phyloP scores from a whole-genome alignment of 2,329 filamentous ascomycete species.

The Fusarium sp. region DNA sequence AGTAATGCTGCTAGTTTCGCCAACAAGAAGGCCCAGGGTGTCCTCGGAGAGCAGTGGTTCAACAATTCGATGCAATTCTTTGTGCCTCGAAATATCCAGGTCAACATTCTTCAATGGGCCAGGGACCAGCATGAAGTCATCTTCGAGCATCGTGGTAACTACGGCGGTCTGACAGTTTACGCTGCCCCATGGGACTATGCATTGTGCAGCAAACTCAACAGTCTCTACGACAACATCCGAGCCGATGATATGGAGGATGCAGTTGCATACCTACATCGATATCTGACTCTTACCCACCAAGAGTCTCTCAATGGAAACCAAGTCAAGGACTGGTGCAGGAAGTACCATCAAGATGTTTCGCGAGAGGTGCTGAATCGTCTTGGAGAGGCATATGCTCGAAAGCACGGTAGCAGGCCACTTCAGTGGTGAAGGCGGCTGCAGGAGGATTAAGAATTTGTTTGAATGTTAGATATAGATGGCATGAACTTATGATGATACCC shows the following conservation, averaged over 20 bases:
- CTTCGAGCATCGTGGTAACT: constrained; percentile 26
- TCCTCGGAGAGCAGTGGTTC: constrained; percentile 36
- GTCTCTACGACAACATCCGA: constrained; percentile 29
- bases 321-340: constrained; percentile 25
- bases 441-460: not conserved
- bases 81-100: constrained; percentile 21
- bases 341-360: constrained; percentile 28
- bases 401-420: constrained; percentile 22
- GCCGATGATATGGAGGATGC: constrained; percentile 34
- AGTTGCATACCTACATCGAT: constrained; percentile 28
- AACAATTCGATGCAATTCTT: constrained; percentile 38
- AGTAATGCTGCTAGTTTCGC: constrained; percentile 32
- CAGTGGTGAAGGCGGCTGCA: constrained; percentile 1
- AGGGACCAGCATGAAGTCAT: constrained; percentile 24
- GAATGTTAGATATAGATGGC: constrained; percentile 7
- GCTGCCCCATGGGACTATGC: constrained; percentile 37
- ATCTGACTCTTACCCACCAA: constrained; percentile 4
- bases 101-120: constrained; percentile 15
- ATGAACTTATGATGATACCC: constrained; percentile 32
- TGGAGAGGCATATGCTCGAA: constrained; percentile 14
- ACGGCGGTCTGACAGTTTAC: constrained; percentile 28
- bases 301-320: not conserved
- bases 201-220: constrained; percentile 34
- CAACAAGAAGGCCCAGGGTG: constrained; percentile 17
- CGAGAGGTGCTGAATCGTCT: constrained; percentile 14